Percentiles rank a stretch among this genome's conserved stretches.
Evolutionary conservation across 176 grass and related monocot genomes (phyloP).

Genomic region (Eremochloa ophiuroides): DNA sequence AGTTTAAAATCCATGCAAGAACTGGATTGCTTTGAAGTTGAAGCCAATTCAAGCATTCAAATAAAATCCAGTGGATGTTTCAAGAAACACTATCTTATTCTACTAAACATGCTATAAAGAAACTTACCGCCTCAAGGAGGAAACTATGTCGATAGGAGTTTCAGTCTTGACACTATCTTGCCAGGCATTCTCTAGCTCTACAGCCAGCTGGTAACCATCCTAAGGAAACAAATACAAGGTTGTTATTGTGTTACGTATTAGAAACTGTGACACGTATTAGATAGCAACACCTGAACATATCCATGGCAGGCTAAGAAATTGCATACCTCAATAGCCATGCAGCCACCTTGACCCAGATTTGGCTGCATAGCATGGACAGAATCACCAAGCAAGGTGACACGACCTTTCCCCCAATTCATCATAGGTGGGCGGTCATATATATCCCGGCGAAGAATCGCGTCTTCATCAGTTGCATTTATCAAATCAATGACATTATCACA

Average conservation of each 20-base stretch:
- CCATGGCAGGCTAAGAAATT: constrained; percentile 10
- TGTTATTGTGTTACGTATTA: not conserved
- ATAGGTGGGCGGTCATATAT: constrained; percentile 89
- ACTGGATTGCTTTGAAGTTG: not conserved
- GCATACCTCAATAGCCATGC: constrained; percentile 98
- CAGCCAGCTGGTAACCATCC: constrained; percentile 97
- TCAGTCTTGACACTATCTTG: constrained; percentile 61
- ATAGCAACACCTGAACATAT: constrained; percentile 16
- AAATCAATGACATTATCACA: constrained; percentile 92
- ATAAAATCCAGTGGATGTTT: not conserved
- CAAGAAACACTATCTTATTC: not conserved
- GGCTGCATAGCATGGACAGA: constrained; percentile 99
- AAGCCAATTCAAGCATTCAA: not conserved
- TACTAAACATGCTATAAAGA: not conserved
- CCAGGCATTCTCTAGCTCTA: constrained; percentile 92
- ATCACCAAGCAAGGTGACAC: constrained; percentile 96
- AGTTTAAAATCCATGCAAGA: constrained; percentile 3
- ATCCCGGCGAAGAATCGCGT: constrained; percentile 79
- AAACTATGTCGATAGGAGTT: constrained; percentile 63
- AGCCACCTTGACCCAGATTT: constrained; percentile 98
- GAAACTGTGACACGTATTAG: not conserved
- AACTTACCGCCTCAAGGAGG: constrained; percentile 84
- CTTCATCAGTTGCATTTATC: constrained; percentile 83
- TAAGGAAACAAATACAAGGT: constrained; percentile 31
- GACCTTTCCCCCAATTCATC: constrained; percentile 80